Conservation (phyloP, 345 rosid genomes). For the Euphorbia lathyris region DNA sequence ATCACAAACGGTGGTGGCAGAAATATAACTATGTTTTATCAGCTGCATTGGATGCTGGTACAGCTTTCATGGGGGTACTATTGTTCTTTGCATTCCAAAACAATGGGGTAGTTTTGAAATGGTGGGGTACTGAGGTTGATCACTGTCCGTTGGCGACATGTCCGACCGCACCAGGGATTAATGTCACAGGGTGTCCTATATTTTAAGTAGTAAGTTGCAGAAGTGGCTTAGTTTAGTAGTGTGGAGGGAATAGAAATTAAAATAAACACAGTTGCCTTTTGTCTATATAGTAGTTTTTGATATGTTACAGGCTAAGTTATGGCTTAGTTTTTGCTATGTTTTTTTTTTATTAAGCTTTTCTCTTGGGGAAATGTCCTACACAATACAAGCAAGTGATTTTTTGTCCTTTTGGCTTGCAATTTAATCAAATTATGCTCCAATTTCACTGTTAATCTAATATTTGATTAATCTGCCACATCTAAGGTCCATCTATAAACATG, state of each 20-base stretch:
- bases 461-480: no score
- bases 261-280: background rate
- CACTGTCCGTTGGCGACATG: conserved; percentile 93
- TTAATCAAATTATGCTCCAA: no score
- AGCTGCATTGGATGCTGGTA: conserved; percentile 95
- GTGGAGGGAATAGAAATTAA: background rate
- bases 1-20: conserved; percentile 98
- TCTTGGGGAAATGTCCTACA: background rate
- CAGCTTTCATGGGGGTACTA: conserved; percentile 95
- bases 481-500: no score
- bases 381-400: background rate
- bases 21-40: conserved; percentile 93
- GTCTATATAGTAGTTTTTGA: background rate
- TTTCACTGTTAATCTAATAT: no score
- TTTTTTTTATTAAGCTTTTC: no score
- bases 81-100: conserved; percentile 91
- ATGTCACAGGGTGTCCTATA: conserved; percentile 60
- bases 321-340: background rate
- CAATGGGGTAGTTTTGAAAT: conserved; percentile 46
- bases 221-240: conserved; percentile 7
- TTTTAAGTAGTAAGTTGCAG: conserved; percentile 12
- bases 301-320: background rate
- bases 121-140: conserved; percentile 93
- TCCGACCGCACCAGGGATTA: conserved; percentile 83
- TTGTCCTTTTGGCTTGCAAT: background rate